Percentiles rank a stretch among this genome's conserved stretches.
These are phyloP conservation scores for Gaultheria prostrata DNA, from an alignment of 148 eudicot genomes.

Conservation along the genomic window DNA sequence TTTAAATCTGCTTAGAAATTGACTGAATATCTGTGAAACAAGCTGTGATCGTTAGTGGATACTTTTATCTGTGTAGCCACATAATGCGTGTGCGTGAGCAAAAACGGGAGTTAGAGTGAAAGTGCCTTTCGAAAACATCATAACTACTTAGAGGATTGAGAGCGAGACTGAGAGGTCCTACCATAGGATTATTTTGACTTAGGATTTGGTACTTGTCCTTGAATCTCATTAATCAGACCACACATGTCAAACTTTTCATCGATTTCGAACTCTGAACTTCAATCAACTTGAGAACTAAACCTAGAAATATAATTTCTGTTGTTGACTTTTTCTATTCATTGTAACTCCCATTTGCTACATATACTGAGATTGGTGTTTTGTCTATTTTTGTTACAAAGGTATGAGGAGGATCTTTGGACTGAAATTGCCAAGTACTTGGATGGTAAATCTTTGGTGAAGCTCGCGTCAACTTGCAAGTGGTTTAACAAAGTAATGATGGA, in stretches of 20 bases:
- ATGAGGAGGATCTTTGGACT: slow-evolving; percentile 82
- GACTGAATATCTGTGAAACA: not conserved
- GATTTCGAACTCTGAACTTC: not conserved
- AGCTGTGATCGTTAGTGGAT: not conserved
- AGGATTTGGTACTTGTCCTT: not conserved
- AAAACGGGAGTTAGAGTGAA: not conserved
- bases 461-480: slow-evolving; percentile 79
- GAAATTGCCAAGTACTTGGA: slow-evolving; percentile 85
- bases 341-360: not conserved
- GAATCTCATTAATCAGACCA: not conserved
- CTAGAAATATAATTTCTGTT: not conserved
- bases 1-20: not conserved
- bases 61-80: not conserved
- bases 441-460: slow-evolving; percentile 73
- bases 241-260: not conserved
- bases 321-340: not conserved
- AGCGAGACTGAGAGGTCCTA: not conserved
- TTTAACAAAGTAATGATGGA: slow-evolving; percentile 61
- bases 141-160: no score
- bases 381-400: slow-evolving; percentile 33
- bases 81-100: not conserved
- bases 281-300: not conserved
- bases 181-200: not conserved
- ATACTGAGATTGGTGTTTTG: not conserved
- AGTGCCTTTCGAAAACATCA: not conserved